These are phyloP conservation scores for Cladosporium sp. DNA, from an alignment of 2,329 filamentous ascomycete species.

Conservation along the genomic window DNA sequence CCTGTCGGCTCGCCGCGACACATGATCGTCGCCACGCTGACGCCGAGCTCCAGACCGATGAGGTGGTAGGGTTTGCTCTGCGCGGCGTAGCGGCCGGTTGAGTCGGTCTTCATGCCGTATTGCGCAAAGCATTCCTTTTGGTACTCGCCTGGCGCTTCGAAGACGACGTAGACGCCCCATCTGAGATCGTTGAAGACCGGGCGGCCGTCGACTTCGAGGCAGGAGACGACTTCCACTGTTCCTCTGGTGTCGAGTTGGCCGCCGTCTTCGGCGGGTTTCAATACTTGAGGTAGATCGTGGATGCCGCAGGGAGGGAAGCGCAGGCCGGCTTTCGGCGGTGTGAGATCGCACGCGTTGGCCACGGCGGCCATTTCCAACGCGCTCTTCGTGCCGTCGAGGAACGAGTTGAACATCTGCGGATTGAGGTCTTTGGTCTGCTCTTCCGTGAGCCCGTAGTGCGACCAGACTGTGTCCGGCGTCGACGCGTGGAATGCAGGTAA, in stretches of 20 bases:
- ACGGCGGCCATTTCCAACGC: conserved; percentile 52
- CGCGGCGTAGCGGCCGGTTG: conserved; percentile 44
- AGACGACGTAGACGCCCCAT: conserved; percentile 50
- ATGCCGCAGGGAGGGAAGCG: conserved; percentile 48
- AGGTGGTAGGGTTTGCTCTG: conserved; percentile 52
- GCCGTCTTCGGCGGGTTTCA: conserved; percentile 46
- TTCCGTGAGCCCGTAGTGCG: conserved; percentile 48
- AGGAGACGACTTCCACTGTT: conserved; percentile 49
- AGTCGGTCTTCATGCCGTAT: conserved; percentile 48
- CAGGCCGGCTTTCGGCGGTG: conserved; percentile 43
- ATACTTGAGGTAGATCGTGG: conserved; percentile 44
- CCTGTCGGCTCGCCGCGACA: conserved; percentile 49
- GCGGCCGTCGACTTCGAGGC: conserved; percentile 46
- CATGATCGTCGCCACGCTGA: conserved; percentile 48
- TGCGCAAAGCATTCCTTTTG: conserved; percentile 48
- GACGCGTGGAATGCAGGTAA: conserved; percentile 49
- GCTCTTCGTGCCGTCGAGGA: conserved; percentile 51
- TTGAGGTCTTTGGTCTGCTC: conserved; percentile 50
- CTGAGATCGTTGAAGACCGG: conserved; percentile 44
- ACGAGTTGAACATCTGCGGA: conserved; percentile 52
- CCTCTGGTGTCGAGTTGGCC: conserved; percentile 45
- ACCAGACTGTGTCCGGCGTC: conserved; percentile 50
- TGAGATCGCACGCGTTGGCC: conserved; percentile 47
- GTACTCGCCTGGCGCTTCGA: conserved; percentile 45
- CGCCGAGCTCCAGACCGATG: conserved; percentile 49